phyloP scores from a whole-genome alignment of 192 early-diverging fungal genomes.

The Entophlyctis helioformis region DNA sequence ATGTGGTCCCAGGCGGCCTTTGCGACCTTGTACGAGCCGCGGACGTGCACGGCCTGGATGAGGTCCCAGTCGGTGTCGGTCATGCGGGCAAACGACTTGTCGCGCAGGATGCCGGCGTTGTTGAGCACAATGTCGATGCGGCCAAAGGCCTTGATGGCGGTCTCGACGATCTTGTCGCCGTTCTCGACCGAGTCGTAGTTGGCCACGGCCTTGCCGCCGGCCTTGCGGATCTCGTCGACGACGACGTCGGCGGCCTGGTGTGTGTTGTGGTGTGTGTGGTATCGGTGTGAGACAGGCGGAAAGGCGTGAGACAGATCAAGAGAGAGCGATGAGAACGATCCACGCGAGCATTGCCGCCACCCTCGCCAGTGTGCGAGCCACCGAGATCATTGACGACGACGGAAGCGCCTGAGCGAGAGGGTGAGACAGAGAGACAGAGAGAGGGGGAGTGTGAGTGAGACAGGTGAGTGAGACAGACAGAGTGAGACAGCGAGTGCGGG shows the following conservation, averaged over 20 bases:
- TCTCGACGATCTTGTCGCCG: conserved; percentile 96
- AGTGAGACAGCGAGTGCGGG: too few relatives aligned
- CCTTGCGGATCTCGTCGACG: conserved; percentile 78
- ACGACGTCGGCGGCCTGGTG: conserved; percentile 79
- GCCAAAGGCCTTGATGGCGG: conserved; percentile 90
- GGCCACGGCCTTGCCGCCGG: conserved; percentile 87
- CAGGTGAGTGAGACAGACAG: too few relatives aligned
- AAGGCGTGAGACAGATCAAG: too few relatives aligned
- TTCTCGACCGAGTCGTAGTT: conserved; percentile 97
- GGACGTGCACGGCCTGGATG: conserved; percentile 82
- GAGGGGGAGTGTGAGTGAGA: too few relatives aligned
- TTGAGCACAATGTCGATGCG: conserved; percentile 93
- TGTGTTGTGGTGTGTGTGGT: too few relatives aligned
- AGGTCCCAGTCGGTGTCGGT: conserved; percentile 97
- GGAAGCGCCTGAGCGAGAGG: conserved; percentile 50
- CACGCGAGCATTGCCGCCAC: conserved; percentile 48
- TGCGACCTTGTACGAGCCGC: conserved; percentile 89
- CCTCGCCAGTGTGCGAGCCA: conserved; percentile 62
- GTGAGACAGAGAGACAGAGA: too few relatives aligned
- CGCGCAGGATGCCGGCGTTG: conserved; percentile 95
- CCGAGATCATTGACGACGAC: conserved; percentile 98
- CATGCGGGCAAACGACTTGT: conserved; percentile 94
- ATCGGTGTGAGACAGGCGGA: too few relatives aligned
- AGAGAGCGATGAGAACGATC: too few relatives aligned
- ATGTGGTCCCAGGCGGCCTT: conserved; percentile 96